phyloP scores from a whole-genome alignment of 208 protist genomes.

The Trichomonas vaginalis region DNA sequence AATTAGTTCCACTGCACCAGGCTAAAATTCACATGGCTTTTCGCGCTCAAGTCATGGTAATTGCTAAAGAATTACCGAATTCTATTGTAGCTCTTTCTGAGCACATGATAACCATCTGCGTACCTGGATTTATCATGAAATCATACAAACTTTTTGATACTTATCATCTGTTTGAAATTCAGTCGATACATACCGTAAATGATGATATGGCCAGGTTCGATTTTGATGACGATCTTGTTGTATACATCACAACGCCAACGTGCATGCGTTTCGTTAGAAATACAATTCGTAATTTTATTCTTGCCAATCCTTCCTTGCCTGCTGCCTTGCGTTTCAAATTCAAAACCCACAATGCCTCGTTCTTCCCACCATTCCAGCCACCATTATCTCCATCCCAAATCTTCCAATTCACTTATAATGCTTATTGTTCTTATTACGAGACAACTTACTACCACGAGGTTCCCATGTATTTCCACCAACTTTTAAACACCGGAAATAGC shows the following conservation, averaged over 20 bases:
- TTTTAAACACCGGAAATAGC: neutral
- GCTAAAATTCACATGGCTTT: constrained; percentile 2
- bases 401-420: constrained; percentile 1
- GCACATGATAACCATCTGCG: neutral
- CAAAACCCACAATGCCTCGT: neutral
- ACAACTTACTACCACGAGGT: neutral
- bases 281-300: neutral
- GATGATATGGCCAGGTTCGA: neutral
- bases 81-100: neutral
- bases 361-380: neutral
- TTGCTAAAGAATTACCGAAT: neutral
- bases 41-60: neutral
- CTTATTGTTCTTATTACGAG: neutral
- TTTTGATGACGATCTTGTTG: neutral
- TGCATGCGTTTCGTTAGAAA: neutral
- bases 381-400: neutral
- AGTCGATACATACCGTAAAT: neutral
- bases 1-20: neutral
- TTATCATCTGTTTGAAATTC: neutral
- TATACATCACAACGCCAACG: neutral
- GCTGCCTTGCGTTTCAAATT: neutral
- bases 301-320: neutral
- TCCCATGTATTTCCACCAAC: neutral
- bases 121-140: neutral
- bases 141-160: neutral